Percentiles rank a stretch among this genome's conserved stretches.
Conservation (phyloP, 192 early-diverging fungal genomes). For the Umbelopsis vinacea region DNA sequence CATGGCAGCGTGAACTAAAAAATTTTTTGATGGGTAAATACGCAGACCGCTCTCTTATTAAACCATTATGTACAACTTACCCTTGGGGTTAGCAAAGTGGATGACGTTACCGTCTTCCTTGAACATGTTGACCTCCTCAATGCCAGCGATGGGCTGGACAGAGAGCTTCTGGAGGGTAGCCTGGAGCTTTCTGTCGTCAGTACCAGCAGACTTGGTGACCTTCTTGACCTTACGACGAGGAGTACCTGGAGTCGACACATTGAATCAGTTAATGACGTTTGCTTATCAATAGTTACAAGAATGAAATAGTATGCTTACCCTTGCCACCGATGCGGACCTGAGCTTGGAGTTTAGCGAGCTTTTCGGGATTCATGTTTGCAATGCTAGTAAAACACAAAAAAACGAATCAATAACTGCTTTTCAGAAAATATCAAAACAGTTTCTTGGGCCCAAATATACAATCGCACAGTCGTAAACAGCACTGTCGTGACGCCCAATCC, state of each 20-base stretch:
- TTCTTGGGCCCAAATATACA: background rate
- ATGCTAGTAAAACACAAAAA: constrained; percentile 18
- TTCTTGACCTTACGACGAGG: constrained; percentile 95
- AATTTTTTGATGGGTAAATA: background rate
- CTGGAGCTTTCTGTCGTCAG: constrained; percentile 95
- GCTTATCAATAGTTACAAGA: background rate
- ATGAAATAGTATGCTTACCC: constrained; percentile 26
- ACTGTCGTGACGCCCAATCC: background rate
- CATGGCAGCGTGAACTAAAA: constrained; percentile 75
- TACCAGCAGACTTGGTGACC: constrained; percentile 51
- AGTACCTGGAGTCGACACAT: constrained; percentile 69
- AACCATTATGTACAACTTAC: constrained; percentile 44
- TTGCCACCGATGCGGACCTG: constrained; percentile 88
- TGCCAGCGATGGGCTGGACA: constrained; percentile 79
- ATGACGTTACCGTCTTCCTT: constrained; percentile 90
- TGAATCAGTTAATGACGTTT: background rate
- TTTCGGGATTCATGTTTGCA: constrained; percentile 79
- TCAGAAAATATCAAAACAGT: background rate
- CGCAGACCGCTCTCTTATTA: background rate
- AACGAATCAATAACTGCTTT: background rate
- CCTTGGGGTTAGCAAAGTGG: constrained; percentile 89
- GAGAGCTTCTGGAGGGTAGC: constrained; percentile 90
- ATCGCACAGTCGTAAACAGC: background rate
- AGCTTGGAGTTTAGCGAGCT: constrained; percentile 92
- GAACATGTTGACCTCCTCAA: constrained; percentile 99